phyloP scores from a whole-genome alignment of 2,329 filamentous ascomycete genomes.

The Trichophyton equinum region DNA sequence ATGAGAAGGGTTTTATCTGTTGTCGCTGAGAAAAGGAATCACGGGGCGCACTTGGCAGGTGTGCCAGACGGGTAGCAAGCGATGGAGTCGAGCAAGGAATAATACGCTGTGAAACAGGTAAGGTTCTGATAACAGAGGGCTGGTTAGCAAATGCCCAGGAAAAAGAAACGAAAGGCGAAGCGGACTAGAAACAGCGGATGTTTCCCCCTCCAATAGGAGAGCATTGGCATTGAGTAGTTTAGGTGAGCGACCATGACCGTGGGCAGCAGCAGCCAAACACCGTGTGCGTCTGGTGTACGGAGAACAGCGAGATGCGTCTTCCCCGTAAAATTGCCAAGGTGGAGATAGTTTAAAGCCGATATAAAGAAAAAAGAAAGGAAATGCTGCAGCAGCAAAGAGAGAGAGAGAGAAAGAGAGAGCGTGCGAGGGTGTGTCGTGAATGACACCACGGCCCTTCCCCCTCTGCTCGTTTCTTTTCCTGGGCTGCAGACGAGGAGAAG shows the following conservation, averaged over 20 bases:
- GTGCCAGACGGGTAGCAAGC: neutral
- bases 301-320: neutral
- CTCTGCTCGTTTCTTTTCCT: neutral
- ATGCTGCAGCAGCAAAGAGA: no score
- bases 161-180: neutral
- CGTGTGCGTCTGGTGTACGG: neutral
- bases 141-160: neutral
- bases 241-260: neutral
- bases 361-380: neutral
- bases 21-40: neutral
- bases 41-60: neutral
- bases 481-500: neutral
- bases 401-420: no score
- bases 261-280: neutral
- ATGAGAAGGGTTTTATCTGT: slow-evolving; percentile 1
- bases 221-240: neutral
- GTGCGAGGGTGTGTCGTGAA: neutral
- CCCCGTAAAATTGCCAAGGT: neutral
- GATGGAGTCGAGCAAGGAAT: neutral
- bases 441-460: neutral
- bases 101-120: neutral
- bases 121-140: neutral
- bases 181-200: neutral
- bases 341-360: neutral
- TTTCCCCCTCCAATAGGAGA: slow-evolving; percentile 1